Evolutionary conservation across 495 filamentous ascomycete species (phyloP).

Genomic region (Penicillium odoratum): DNA sequence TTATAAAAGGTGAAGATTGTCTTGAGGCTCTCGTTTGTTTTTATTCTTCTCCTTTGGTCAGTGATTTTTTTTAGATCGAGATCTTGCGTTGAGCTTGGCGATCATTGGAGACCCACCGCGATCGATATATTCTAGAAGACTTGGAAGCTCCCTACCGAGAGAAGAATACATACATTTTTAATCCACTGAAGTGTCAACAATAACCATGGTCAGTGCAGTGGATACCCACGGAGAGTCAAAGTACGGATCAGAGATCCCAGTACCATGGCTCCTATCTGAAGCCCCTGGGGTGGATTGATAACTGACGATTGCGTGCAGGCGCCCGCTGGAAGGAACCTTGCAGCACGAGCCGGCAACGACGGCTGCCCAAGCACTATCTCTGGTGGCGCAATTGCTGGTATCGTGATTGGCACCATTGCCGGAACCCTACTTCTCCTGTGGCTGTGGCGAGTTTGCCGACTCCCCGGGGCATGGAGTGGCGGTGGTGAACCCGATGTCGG

Average conservation of each 20-base stretch:
- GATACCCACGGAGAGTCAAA: not conserved
- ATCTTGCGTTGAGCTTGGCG: not conserved
- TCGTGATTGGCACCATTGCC: constrained; percentile 59
- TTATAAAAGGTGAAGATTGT: not conserved
- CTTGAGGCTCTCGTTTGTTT: not conserved
- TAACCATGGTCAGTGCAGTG: constrained; percentile 3
- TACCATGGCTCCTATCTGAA: constrained; percentile 3
- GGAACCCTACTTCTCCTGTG: constrained; percentile 56
- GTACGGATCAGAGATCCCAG: not conserved
- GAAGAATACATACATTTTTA: too few species aligned
- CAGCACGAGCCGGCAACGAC: constrained; percentile 19
- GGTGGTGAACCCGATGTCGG: constrained; percentile 28
- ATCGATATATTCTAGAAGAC: not conserved
- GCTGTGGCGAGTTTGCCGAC: constrained; percentile 39
- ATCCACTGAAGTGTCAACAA: not conserved
- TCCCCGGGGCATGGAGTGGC: constrained; percentile 24
- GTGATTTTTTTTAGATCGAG: not conserved
- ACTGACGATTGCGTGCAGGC: constrained; percentile 17
- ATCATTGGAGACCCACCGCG: not conserved
- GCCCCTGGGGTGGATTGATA: not conserved
- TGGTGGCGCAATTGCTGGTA: constrained; percentile 59
- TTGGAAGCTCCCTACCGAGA: too few species aligned
- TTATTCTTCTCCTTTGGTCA: not conserved
- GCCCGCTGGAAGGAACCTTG: constrained; percentile 18
- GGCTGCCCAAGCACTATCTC: constrained; percentile 44